These are phyloP conservation scores for Moesziomyces globuligerus DNA, from an alignment of 1,284 basidiomycete genomes.

Conservation along the genomic window DNA sequence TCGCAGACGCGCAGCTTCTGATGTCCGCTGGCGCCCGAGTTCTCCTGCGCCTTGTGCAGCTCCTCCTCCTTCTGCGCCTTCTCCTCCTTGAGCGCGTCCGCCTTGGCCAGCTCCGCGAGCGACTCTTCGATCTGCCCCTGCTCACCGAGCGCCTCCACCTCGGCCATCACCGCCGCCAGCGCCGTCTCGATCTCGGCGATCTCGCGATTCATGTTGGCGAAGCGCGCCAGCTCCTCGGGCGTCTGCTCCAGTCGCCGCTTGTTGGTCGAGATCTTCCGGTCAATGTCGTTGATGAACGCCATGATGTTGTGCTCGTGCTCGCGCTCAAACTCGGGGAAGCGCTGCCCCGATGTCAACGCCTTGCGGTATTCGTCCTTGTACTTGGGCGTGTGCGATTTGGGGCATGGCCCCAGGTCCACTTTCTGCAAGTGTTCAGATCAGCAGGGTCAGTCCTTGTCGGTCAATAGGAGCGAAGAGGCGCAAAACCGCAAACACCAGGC, in stretches of 20 bases:
- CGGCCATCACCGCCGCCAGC: conserved; percentile 96
- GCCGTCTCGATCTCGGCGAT: conserved; percentile 99
- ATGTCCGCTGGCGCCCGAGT: conserved; percentile 96
- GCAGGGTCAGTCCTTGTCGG: conserved; percentile 7
- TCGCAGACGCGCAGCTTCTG: conserved; percentile 99
- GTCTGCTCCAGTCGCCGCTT: conserved; percentile 97
- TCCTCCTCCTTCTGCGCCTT: conserved; percentile 97
- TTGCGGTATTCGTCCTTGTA: conserved; percentile 90
- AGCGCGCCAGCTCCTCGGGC: conserved; percentile 98
- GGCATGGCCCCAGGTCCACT: conserved; percentile 99
- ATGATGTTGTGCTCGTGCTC: conserved; percentile 92
- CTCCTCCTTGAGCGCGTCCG: conserved; percentile 95
- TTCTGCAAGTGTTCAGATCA: conserved; percentile 74
- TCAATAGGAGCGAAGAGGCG: no score
- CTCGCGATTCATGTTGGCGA: conserved; percentile 98
- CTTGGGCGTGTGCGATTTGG: conserved; percentile 93
- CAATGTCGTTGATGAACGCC: conserved; percentile 96
- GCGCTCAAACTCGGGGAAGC: conserved; percentile 61
- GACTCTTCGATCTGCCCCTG: conserved; percentile 98
- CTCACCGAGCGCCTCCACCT: conserved; percentile 96
- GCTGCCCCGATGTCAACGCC: conserved; percentile 75
- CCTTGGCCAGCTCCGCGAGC: conserved; percentile 95
- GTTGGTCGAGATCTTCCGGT: conserved; percentile 90
- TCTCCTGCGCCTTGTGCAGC: conserved; percentile 94
- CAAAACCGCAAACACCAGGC: background rate